phyloP scores from a whole-genome alignment of 805 yeast species.

The Pichia nakasei region DNA sequence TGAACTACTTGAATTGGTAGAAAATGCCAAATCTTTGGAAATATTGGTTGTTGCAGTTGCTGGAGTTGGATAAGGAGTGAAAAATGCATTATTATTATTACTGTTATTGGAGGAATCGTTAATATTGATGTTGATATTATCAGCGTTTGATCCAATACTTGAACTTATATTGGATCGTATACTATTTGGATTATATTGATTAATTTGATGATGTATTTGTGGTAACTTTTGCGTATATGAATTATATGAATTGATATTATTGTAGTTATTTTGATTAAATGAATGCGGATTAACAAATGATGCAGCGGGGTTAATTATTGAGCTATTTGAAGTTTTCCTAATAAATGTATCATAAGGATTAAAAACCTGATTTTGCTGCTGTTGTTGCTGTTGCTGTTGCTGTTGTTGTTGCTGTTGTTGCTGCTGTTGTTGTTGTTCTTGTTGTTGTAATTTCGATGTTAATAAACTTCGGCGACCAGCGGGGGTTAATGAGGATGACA shows the following conservation, averaged over 20 bases:
- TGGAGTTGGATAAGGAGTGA: conserved; percentile 32
- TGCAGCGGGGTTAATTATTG: background rate
- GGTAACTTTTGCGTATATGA: conserved; percentile 5
- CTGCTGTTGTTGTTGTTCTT: conserved; percentile 13
- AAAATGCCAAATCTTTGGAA: conserved; percentile 39
- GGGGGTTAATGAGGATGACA: conserved; percentile 12
- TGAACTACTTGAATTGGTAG: conserved; percentile 27
- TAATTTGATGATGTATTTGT: conserved; percentile 4
- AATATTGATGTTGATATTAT: conserved; percentile 3
- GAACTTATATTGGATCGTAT: background rate
- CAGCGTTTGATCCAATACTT: conserved; percentile 1
- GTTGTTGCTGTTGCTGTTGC: conserved; percentile 13
- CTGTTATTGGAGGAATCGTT: background rate
- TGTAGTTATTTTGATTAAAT: conserved; percentile 4
- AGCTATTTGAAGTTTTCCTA: conserved; percentile 2
- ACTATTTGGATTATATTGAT: too few relatives aligned
- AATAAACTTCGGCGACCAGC: conserved; percentile 24
- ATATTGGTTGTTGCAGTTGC: conserved; percentile 49
- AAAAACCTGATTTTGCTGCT: conserved; percentile 7
- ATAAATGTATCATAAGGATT: conserved; percentile 6
- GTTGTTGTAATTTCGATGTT: conserved; percentile 22
- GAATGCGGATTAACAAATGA: background rate
- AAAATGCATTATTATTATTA: conserved; percentile 12
- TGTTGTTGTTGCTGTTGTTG: conserved; percentile 2
- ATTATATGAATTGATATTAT: background rate